Evolutionary conservation across 208 protist genomes (phyloP).

Genomic region (Phytomonas francai): DNA sequence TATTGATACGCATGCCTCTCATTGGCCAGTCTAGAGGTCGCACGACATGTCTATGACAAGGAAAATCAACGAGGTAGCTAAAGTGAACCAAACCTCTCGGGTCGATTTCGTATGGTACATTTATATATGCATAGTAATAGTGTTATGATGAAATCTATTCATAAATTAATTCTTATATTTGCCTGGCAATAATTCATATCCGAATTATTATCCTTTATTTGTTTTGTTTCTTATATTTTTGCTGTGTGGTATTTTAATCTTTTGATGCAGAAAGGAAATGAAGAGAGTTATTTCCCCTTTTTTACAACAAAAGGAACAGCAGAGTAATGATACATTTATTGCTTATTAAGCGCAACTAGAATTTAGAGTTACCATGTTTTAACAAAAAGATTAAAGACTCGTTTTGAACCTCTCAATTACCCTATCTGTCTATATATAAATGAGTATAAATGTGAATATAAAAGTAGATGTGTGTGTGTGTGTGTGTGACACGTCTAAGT

Average conservation of each 20-base stretch:
- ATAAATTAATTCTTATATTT: no score
- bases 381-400: not conserved
- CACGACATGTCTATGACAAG: not conserved
- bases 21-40: not conserved
- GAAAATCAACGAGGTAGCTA: not conserved
- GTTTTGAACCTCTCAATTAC: not conserved
- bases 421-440: slow-evolving; percentile 1
- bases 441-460: no score
- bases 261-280: not conserved
- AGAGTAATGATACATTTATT: not conserved
- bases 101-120: not conserved
- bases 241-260: slow-evolving; percentile 2
- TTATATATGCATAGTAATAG: slow-evolving; percentile 8
- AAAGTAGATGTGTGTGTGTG: not conserved
- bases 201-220: not conserved
- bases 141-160: no score
- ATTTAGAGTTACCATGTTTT: not conserved
- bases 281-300: not conserved
- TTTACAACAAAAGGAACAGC: not conserved
- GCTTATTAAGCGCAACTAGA: not conserved
- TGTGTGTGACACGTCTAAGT: not conserved
- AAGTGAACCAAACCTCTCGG: not conserved
- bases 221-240: not conserved
- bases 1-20: slow-evolving; percentile 34
- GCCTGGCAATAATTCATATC: not conserved